These are phyloP conservation scores for Fusarium devonianum DNA, from an alignment of 2,329 filamentous ascomycete genomes.

Conservation along the genomic window DNA sequence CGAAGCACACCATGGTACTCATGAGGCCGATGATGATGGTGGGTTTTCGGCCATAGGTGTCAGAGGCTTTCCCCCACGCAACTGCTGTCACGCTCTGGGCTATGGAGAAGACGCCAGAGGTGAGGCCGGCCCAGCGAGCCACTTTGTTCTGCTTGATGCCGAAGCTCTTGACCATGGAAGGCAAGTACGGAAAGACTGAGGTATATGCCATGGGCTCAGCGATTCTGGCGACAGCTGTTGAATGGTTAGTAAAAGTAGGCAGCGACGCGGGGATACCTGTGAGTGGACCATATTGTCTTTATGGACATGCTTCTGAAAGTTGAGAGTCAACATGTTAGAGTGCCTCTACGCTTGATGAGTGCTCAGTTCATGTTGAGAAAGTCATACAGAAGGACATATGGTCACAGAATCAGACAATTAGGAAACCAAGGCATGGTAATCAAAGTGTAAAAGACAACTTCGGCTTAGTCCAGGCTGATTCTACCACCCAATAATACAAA, in stretches of 20 bases:
- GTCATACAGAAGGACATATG: not conserved
- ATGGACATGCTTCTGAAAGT: not conserved
- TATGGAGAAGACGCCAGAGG: slow-evolving; percentile 75
- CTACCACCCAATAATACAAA: too few species aligned
- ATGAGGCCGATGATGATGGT: slow-evolving; percentile 76
- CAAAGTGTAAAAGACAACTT: not conserved
- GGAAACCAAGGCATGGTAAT: not conserved
- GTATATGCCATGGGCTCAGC: slow-evolving; percentile 78
- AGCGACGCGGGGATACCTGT: slow-evolving; percentile 12
- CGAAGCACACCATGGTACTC: slow-evolving; percentile 80
- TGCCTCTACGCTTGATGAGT: slow-evolving; percentile 34
- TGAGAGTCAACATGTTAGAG: slow-evolving; percentile 7
- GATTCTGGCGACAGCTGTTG: slow-evolving; percentile 75
- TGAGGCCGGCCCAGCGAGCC: slow-evolving; percentile 81
- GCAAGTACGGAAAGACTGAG: slow-evolving; percentile 73
- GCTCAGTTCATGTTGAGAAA: slow-evolving; percentile 11
- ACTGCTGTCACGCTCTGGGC: slow-evolving; percentile 76
- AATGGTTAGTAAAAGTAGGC: slow-evolving; percentile 44
- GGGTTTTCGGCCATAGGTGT: slow-evolving; percentile 82
- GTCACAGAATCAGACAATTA: not conserved
- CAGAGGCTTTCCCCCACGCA: slow-evolving; percentile 78
- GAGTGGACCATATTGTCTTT: slow-evolving; percentile 23
- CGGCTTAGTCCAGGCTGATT: not conserved
- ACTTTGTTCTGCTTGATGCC: slow-evolving; percentile 74
- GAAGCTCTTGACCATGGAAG: slow-evolving; percentile 85